Evolutionary conservation across 176 grass and related monocot genomes (phyloP), one percentile per base, ranked within the genome.

Genomic region (Carex kokanica): DNA sequence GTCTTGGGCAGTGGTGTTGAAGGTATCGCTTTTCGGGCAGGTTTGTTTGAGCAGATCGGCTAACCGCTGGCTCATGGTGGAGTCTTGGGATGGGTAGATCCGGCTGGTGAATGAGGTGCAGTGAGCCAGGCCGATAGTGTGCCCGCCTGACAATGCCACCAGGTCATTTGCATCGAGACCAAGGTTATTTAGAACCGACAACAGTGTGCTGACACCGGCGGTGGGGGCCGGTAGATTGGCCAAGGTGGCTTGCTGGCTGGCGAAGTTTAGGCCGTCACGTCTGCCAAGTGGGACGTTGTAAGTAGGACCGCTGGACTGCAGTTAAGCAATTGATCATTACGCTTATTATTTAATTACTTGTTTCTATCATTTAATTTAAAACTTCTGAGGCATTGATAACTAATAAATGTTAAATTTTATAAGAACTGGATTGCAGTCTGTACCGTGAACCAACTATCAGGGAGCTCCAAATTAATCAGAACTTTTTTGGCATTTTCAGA

Each of bases 201-300:
- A 75, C 3, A 95, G 86, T 0, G 0, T 7, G 0, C 40, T 64
- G 1, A 92, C 92, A 1, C 62, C 14, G 6, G 90, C 86, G 1
- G 1, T 38, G 21, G 90, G 86, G 20, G 81, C 0, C 0, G 90
- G 93, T 54, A 94, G 84, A 18, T 20, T 56, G 6, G 0, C 32
- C 0, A 88, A 0, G 0, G 87, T 81, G 10, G 0, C 23, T 0
- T 3, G 0, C 9, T 0, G 0, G 32, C 27, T n/a, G 1, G 86
- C 90, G 3, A 82, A 66, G 0, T 1, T 45, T 4, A 83, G 81
- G 0, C 90, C 36, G 21, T 92, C 93, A 1, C 88, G 93, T 7
- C 90, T 23, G 23, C 93, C 93, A 12, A 92, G 81, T 1, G 93
- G 90, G 0, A 92, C 88, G 23, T 52, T 65, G 86, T 92, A 94